These are phyloP conservation scores for Agaricales sp. DNA, from an alignment of 1,284 basidiomycete genomes.

Conservation along the genomic window DNA sequence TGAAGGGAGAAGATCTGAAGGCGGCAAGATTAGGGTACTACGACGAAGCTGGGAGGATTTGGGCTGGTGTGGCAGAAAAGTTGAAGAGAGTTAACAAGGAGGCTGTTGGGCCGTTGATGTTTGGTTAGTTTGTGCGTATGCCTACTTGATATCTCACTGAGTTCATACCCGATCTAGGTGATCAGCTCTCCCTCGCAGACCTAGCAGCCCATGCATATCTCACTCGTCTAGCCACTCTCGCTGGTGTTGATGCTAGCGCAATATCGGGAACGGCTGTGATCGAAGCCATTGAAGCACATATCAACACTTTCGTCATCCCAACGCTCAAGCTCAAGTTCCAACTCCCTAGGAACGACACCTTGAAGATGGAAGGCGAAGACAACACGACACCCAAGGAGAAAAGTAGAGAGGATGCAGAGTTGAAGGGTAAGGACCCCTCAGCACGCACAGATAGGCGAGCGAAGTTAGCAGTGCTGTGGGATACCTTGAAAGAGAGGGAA, in stretches of 20 bases:
- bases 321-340: slow-evolving; percentile 31
- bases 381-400: not conserved
- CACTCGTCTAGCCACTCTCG: slow-evolving; percentile 46
- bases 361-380: slow-evolving; percentile 10
- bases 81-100: slow-evolving; percentile 39
- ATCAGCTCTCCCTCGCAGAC: slow-evolving; percentile 74
- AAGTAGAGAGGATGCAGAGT: not conserved
- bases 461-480: slow-evolving; percentile 58
- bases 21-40: slow-evolving; percentile 49
- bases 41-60: slow-evolving; percentile 22
- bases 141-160: slow-evolving; percentile 14
- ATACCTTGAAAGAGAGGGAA: slow-evolving; percentile 45
- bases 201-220: slow-evolving; percentile 77
- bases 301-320: not conserved
- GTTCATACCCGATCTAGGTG: slow-evolving; percentile 37
- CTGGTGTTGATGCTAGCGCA: slow-evolving; percentile 32
- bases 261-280: slow-evolving; percentile 36
- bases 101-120: slow-evolving; percentile 60
- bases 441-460: slow-evolving; percentile 19
- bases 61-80: slow-evolving; percentile 25
- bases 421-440: not conserved
- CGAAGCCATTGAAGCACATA: slow-evolving; percentile 37
- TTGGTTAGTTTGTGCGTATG: slow-evolving; percentile 39
- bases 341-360: slow-evolving; percentile 30
- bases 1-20: slow-evolving; percentile 43